These are phyloP conservation scores for Panicum miliaceum DNA, from an alignment of 176 grass and related monocot species.

Conservation along the genomic window DNA sequence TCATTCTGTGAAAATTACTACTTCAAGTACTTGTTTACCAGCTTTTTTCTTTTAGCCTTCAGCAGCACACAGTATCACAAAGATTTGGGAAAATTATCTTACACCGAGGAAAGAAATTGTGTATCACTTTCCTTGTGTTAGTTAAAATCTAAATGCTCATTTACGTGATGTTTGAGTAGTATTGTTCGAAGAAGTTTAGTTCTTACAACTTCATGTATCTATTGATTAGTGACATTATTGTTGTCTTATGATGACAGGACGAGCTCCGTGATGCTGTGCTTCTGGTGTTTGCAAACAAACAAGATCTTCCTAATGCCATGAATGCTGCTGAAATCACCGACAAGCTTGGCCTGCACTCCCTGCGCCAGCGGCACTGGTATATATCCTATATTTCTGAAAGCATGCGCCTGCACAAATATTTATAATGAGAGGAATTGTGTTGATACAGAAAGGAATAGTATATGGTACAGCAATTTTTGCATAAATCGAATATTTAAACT, in stretches of 20 bases:
- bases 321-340: conserved; percentile 59
- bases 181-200: not conserved
- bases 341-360: conserved; percentile 59
- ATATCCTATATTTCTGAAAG: not conserved
- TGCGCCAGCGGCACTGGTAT: conserved; percentile 69
- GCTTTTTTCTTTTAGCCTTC: not conserved
- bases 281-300: conserved; percentile 65
- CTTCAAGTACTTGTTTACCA: not conserved
- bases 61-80: not conserved
- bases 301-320: conserved; percentile 73
- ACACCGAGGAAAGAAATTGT: not conserved
- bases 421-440: not conserved
- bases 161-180: not conserved
- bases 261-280: conserved; percentile 67
- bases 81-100: not conserved
- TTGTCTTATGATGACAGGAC: conserved; percentile 40
- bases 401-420: not conserved
- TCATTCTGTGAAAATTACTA: no score
- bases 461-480: not conserved
- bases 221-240: not conserved
- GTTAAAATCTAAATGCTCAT: not conserved
- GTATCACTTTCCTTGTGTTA: not conserved
- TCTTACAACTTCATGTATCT: not conserved
- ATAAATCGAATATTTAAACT: not conserved
- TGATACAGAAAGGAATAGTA: not conserved